These are phyloP conservation scores for Malus hybrid DNA, from an alignment of 331 rosid genomes.

Conservation along the genomic window DNA sequence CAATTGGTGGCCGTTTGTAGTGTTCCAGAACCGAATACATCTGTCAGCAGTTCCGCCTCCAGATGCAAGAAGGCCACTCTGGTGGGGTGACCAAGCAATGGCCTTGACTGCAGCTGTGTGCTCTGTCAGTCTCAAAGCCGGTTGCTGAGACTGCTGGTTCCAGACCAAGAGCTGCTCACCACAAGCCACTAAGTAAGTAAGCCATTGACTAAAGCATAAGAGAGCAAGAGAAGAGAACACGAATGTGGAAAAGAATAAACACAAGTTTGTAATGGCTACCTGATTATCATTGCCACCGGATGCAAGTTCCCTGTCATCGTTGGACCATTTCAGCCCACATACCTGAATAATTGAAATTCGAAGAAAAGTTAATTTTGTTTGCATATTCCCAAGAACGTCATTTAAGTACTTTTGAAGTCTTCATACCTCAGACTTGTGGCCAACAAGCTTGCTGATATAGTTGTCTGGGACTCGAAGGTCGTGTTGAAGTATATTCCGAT, in stretches of 20 bases:
- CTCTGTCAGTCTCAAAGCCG: constrained; percentile 68
- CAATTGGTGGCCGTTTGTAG: constrained; percentile 84
- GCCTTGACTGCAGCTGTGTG: constrained; percentile 99
- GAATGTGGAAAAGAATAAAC: not conserved
- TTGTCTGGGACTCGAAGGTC: constrained; percentile 80
- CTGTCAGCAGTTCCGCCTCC: constrained; percentile 99
- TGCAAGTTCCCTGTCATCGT: constrained; percentile 81
- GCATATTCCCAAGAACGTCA: not conserved
- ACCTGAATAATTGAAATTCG: constrained; percentile 38
- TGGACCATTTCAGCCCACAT: constrained; percentile 96
- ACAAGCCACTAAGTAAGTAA: constrained; percentile 7
- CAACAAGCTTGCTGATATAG: constrained; percentile 67
- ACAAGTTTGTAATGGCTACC: constrained; percentile 24
- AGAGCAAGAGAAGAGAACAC: not conserved
- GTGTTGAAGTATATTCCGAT: constrained; percentile 88
- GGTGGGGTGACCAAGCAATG: constrained; percentile 99
- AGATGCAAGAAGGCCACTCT: constrained; percentile 82
- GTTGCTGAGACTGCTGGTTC: constrained; percentile 95
- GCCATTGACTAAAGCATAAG: not conserved
- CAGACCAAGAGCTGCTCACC: constrained; percentile 75
- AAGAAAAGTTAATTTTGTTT: not conserved
- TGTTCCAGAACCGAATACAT: constrained; percentile 98
- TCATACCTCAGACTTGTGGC: constrained; percentile 94
- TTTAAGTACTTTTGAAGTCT: not conserved
- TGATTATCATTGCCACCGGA: constrained; percentile 51